Evolutionary conservation across 164 flowering plant species (phyloP), one percentile per base, ranked within the genome.

Genomic region (Sedum album): DNA sequence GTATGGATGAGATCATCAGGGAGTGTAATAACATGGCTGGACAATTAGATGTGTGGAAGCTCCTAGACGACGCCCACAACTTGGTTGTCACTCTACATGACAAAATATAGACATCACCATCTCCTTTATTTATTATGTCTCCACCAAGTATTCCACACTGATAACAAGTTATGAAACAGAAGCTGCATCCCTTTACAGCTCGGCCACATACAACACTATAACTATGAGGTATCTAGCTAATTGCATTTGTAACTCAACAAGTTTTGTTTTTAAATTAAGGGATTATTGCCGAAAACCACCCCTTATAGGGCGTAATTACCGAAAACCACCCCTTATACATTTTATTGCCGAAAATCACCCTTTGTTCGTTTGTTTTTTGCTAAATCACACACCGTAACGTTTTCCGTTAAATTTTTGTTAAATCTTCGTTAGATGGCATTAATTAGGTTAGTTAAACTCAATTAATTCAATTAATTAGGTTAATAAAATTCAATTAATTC

Each of bases 11-110:
- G 80, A 90, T 93, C 6, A 35, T 93, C 31, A 86, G 86, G 76
- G 98, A 93, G 76, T 93, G 98, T 73, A 89, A 93, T 68, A 79
- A 85, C 78, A 91, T 93, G 97, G 80, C 96, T 31, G 98, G 98
- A 63, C 89, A 93, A 15, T 82, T 93, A 30, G 92, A 93, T 76
- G 91, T 93, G 10, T 91, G 98, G 98, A 93, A 87, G 79, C 96
- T 93, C 60, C 74, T 93, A 0, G 96, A 91, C 66, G 97, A 91
- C 78, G 98, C 97, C 5, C 97, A 93, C 71, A 80, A 84, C 71
- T 76, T 93, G 88, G 92, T 93, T 65, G 85, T 86, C 28, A 83
- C 79, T 46, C 88, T 93, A 17, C 96, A 93, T 67, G 85, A 88
- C 75, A 93, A 91, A 79, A 84, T 93, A 10, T 71, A 78, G 67